Conservation (phyloP, 192 early-diverging fungal genomes). For the Backusella australiensis region DNA sequence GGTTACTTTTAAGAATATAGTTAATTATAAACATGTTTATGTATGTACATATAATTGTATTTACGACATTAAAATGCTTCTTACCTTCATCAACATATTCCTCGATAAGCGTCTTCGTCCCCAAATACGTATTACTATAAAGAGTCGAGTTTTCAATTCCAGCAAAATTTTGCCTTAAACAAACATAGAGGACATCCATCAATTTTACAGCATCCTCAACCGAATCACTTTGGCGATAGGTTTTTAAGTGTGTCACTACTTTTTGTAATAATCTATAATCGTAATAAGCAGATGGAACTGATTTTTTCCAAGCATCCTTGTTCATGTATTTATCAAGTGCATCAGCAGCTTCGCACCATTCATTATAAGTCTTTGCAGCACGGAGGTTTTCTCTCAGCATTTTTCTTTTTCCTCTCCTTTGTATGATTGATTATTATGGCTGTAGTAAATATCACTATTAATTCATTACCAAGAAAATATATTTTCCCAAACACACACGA, state of each 20-base stretch:
- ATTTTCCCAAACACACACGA: constrained; percentile 65
- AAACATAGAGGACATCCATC: constrained; percentile 53
- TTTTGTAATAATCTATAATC: constrained; percentile 62
- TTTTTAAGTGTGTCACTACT: constrained; percentile 42
- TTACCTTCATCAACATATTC: constrained; percentile 63
- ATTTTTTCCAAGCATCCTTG: constrained; percentile 68
- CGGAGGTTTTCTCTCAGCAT: constrained; percentile 44
- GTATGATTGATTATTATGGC: no score
- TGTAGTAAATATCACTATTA: no score
- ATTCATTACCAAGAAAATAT: constrained; percentile 49
- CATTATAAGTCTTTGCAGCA: constrained; percentile 55
- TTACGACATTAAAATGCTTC: no score
- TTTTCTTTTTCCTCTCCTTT: constrained; percentile 53
- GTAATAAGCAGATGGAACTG: constrained; percentile 55
- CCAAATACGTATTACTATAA: constrained; percentile 70
- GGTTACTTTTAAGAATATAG: constrained; percentile 29
- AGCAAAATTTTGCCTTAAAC: constrained; percentile 74
- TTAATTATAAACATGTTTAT: neutral
- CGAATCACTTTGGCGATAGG: constrained; percentile 35
- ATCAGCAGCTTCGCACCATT: constrained; percentile 59
- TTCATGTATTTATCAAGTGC: constrained; percentile 57
- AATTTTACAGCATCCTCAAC: constrained; percentile 33
- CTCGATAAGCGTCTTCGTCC: constrained; percentile 71
- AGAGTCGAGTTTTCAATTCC: constrained; percentile 71
- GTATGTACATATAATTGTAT: neutral